Evolutionary conservation across 257 asterid genomes (phyloP).

Genomic region (Nicotiana otophora): DNA sequence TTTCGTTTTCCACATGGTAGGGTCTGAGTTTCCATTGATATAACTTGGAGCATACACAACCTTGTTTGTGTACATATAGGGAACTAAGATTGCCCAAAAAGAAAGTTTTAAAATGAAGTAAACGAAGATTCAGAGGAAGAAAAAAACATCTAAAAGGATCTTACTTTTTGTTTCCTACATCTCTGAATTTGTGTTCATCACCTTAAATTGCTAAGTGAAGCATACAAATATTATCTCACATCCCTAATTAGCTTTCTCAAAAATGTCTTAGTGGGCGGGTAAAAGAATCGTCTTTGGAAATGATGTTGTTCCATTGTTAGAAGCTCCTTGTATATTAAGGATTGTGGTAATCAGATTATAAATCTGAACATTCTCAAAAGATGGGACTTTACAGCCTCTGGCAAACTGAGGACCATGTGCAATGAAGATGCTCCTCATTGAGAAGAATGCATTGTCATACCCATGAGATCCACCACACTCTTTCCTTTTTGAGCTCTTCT

Average conservation of each 20-base stretch:
- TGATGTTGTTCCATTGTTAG: slow-evolving; percentile 55
- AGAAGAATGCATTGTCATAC: slow-evolving; percentile 60
- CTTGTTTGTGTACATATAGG: not conserved
- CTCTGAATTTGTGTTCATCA: not conserved
- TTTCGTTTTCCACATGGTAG: slow-evolving; percentile 9
- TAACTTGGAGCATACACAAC: not conserved
- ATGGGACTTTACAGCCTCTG: slow-evolving; percentile 49
- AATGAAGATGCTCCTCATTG: slow-evolving; percentile 66
- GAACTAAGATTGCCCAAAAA: not conserved
- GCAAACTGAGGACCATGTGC: slow-evolving; percentile 74
- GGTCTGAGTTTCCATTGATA: slow-evolving; percentile 1
- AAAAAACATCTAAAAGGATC: not conserved
- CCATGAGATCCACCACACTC: slow-evolving; percentile 90
- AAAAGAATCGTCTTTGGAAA: slow-evolving; percentile 48
- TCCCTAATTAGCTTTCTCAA: not conserved
- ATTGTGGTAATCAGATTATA: slow-evolving; percentile 59
- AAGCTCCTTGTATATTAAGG: slow-evolving; percentile 50
- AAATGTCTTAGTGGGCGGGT: slow-evolving; percentile 27
- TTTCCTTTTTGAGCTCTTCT: slow-evolving; percentile 28
- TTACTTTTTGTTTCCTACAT: not conserved
- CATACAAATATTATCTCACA: not conserved
- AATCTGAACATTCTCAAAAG: slow-evolving; percentile 68
- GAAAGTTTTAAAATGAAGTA: not conserved
- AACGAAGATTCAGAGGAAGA: not conserved
- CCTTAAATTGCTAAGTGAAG: not conserved